phyloP scores from a whole-genome alignment of 2,329 filamentous ascomycete genomes.

The Chalaropsis ovoidea region DNA sequence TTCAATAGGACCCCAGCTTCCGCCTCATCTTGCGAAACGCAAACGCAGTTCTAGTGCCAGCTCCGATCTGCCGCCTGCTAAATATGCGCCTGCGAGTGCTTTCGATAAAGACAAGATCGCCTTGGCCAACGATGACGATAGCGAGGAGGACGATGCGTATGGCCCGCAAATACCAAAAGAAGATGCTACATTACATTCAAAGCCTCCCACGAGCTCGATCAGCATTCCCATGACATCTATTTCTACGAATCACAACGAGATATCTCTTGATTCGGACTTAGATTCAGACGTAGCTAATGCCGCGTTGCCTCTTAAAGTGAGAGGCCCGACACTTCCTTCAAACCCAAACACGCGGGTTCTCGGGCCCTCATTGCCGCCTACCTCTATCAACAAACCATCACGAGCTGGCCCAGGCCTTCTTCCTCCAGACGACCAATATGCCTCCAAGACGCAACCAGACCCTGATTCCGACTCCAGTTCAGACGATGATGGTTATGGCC shows the following conservation, averaged over 20 bases:
- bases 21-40: slow-evolving; percentile 55
- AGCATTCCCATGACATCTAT: no score
- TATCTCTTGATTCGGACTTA: slow-evolving; percentile 29
- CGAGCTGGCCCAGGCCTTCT: slow-evolving; percentile 26
- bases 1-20: slow-evolving; percentile 59
- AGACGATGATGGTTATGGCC: slow-evolving; percentile 49
- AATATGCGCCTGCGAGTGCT: slow-evolving; percentile 32
- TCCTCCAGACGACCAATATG: not conserved
- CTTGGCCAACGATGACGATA: slow-evolving; percentile 30
- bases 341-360: slow-evolving; percentile 26
- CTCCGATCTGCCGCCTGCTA: slow-evolving; percentile 36
- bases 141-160: not conserved
- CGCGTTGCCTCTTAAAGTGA: slow-evolving; percentile 29
- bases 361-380: slow-evolving; percentile 26
- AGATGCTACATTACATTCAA: no score
- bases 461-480: slow-evolving; percentile 33
- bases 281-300: slow-evolving; percentile 29
- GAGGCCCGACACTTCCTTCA: slow-evolving; percentile 30
- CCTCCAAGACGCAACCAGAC: not conserved
- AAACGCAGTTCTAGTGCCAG: slow-evolving; percentile 44
- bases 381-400: slow-evolving; percentile 34
- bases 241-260: not conserved
- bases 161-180: not conserved
- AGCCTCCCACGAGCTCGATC: not conserved
- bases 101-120: slow-evolving; percentile 34